Evolutionary conservation across 1,284 basidiomycete species (phyloP).

Genomic region (Apiotrichum sp.): DNA sequence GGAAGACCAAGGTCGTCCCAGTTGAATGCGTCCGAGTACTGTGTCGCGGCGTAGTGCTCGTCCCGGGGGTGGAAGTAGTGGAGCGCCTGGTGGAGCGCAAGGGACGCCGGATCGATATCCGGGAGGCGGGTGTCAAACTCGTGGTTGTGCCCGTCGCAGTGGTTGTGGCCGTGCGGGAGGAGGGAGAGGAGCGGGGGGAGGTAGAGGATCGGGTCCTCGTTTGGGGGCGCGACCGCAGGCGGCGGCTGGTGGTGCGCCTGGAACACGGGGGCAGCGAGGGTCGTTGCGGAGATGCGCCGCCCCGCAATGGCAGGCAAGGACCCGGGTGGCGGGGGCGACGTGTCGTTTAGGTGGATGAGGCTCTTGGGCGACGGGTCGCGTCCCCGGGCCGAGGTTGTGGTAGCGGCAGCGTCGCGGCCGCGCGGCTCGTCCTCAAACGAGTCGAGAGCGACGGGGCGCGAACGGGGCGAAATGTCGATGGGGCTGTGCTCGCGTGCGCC

Average conservation of each 20-base stretch:
- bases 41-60: slow-evolving; percentile 57
- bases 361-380: slow-evolving; percentile 17
- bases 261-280: slow-evolving; percentile 14
- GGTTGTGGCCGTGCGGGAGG: slow-evolving; percentile 46
- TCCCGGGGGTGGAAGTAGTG: slow-evolving; percentile 65
- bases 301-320: slow-evolving; percentile 11
- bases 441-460: background rate
- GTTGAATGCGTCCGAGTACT: slow-evolving; percentile 75
- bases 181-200: slow-evolving; percentile 72
- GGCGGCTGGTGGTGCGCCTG: slow-evolving; percentile 55
- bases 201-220: slow-evolving; percentile 59
- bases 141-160: slow-evolving; percentile 11
- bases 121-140: slow-evolving; percentile 69
- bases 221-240: slow-evolving; percentile 48
- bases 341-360: slow-evolving; percentile 15
- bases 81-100: slow-evolving; percentile 77
- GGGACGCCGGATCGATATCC: slow-evolving; percentile 69
- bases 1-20: slow-evolving; percentile 60
- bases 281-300: slow-evolving; percentile 10
- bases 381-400: slow-evolving; percentile 2
- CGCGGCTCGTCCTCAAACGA: background rate
- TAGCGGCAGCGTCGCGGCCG: background rate
- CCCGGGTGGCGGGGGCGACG: slow-evolving; percentile 6
- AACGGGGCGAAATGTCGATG: slow-evolving; percentile 1
- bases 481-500: background rate